Evolutionary conservation across 441 rosid genomes (phyloP).

Genomic region (Bocquillonia castaneifolia): DNA sequence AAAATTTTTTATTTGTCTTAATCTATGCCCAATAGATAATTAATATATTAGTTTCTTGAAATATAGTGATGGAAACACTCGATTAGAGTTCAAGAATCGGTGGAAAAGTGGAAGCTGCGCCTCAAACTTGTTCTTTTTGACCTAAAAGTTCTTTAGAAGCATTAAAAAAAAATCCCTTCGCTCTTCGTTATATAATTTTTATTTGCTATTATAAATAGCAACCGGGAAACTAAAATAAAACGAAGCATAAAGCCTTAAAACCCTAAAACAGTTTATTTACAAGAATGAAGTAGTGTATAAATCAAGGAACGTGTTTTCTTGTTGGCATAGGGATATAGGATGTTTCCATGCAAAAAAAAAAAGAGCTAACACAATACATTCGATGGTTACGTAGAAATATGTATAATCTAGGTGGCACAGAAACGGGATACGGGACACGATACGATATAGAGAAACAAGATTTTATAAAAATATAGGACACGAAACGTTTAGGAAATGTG

Average conservation of each 20-base stretch:
- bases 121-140: background rate
- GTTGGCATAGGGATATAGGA: background rate
- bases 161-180: background rate
- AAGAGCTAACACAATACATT: no score
- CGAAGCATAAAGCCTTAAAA: no score
- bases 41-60: background rate
- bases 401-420: no score
- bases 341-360: background rate
- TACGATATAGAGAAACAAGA: no score
- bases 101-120: conserved; percentile 29
- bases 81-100: conserved; percentile 3
- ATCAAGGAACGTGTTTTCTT: background rate
- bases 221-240: no score
- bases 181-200: background rate
- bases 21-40: no score
- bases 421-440: no score
- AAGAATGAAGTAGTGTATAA: background rate
- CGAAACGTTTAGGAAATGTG: no score
- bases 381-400: no score
- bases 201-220: background rate
- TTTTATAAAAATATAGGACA: no score
- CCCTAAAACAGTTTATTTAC: background rate
- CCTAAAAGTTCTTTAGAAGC: background rate
- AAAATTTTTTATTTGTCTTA: background rate
- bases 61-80: background rate